Evolutionary conservation across 2,329 filamentous ascomycete genomes (phyloP).

Genomic region (Fusarium sp.): DNA sequence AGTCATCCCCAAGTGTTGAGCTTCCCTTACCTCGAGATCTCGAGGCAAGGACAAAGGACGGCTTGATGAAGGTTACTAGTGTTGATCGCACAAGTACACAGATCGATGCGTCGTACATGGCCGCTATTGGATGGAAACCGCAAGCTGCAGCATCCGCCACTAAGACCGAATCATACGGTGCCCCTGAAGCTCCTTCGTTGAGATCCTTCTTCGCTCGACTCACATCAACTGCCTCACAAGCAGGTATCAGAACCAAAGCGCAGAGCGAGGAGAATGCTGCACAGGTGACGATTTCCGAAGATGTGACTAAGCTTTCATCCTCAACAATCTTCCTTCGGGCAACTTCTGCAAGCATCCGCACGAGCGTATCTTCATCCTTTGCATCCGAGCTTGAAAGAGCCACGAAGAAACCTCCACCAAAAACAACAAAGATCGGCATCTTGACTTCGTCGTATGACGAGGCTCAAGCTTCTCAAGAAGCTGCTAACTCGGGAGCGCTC

Average conservation of each 20-base stretch:
- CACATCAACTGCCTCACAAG: conserved; percentile 67
- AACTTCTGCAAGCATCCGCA: conserved; percentile 84
- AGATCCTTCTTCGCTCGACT: conserved; percentile 84
- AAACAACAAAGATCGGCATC: conserved; percentile 84
- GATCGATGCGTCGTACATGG: conserved; percentile 92
- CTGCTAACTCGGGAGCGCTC: conserved; percentile 55
- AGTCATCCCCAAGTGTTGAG: conserved; percentile 79
- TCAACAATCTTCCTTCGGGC: conserved; percentile 90
- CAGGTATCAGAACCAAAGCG: conserved; percentile 62
- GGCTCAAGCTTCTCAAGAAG: conserved; percentile 70
- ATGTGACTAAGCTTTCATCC: conserved; percentile 75
- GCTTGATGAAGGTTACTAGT: conserved; percentile 85
- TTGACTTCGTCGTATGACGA: conserved; percentile 93
- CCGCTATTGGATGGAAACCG: conserved; percentile 85
- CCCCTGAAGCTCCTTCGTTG: conserved; percentile 68
- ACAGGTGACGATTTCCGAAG: conserved; percentile 73
- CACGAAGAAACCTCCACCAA: conserved; percentile 96
- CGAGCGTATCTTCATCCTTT: conserved; percentile 77
- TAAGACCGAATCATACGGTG: conserved; percentile 63
- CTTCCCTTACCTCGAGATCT: conserved; percentile 82
- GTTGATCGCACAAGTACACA: conserved; percentile 89
- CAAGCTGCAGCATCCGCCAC: conserved; percentile 52
- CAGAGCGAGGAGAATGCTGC: conserved; percentile 71
- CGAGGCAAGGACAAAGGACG: conserved; percentile 84
- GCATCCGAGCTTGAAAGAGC: conserved; percentile 90